Percentiles rank a stretch among this genome's conserved stretches.
phyloP scores from a whole-genome alignment of 345 rosid species.

The Lepidium sativum region DNA sequence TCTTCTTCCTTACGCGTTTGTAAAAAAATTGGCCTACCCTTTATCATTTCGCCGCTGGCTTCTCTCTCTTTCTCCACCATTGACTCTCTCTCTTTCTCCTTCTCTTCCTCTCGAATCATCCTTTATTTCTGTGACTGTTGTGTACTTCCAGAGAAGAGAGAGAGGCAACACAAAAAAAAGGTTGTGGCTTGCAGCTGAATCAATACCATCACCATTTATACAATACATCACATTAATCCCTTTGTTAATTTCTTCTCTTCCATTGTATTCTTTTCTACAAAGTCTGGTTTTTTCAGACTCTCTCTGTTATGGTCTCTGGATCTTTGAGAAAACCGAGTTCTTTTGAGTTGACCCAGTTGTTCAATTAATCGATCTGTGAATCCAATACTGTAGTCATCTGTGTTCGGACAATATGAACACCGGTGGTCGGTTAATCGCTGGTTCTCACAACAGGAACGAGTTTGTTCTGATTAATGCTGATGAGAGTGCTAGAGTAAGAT shows the following conservation, averaged over 20 bases:
- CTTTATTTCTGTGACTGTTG: slow-evolving; percentile 29
- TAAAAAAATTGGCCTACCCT: background rate
- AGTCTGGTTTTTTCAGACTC: slow-evolving; percentile 2
- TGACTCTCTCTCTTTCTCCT: slow-evolving; percentile 10
- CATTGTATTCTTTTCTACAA: background rate
- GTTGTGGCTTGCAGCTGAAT: slow-evolving; percentile 38
- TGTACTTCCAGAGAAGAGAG: slow-evolving; percentile 21
- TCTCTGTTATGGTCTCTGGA: slow-evolving; percentile 29
- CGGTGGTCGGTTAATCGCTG: slow-evolving; percentile 90
- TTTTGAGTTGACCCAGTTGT: slow-evolving; percentile 3
- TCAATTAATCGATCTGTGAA: slow-evolving; percentile 13
- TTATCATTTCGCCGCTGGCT: slow-evolving; percentile 18
- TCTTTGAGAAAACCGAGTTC: slow-evolving; percentile 26
- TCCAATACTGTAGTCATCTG: too few species aligned
- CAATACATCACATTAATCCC: slow-evolving; percentile 16
- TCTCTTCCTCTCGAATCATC: slow-evolving; percentile 20
- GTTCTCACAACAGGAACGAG: slow-evolving; percentile 96
- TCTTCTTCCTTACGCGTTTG: slow-evolving; percentile 39
- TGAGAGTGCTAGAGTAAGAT: slow-evolving; percentile 72
- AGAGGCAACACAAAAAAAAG: too few species aligned
- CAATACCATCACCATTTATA: slow-evolving; percentile 16
- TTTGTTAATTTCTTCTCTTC: background rate
- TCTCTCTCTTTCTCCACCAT: slow-evolving; percentile 14
- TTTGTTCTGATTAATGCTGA: slow-evolving; percentile 96
- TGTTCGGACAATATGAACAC: slow-evolving; percentile 56